Evolutionary conservation across 257 asterid species (phyloP).

Genomic region (Cordia subcordata): DNA sequence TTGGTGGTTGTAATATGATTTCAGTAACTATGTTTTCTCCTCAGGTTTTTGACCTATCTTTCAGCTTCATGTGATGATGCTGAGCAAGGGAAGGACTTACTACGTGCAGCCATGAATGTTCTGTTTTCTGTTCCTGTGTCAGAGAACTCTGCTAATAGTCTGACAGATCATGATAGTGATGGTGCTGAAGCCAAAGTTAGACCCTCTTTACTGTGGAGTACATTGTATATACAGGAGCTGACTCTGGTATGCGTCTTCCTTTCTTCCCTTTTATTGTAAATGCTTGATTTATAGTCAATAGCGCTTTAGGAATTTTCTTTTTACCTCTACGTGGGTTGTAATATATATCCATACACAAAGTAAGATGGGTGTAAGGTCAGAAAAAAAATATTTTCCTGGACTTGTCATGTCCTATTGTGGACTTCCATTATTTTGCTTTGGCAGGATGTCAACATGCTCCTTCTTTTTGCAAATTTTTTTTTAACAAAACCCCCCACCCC

Average conservation of each 20-base stretch:
- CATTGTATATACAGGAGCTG: conserved; percentile 60
- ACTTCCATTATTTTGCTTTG: too few relatives aligned
- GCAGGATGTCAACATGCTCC: too few relatives aligned
- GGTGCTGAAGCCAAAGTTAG: conserved; percentile 29
- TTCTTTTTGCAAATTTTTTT: too few relatives aligned
- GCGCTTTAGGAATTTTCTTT: too few relatives aligned
- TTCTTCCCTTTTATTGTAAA: background rate
- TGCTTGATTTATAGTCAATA: background rate
- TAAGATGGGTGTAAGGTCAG: too few relatives aligned
- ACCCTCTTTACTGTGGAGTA: conserved; percentile 81
- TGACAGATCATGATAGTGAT: conserved; percentile 24
- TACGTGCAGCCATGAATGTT: conserved; percentile 55
- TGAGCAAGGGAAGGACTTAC: conserved; percentile 62
- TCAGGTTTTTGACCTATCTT: conserved; percentile 77
- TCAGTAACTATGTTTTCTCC: conserved; percentile 10
- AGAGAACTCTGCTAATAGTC: conserved; percentile 25
- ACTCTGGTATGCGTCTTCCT: conserved; percentile 40
- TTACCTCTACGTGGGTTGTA: too few relatives aligned
- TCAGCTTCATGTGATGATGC: conserved; percentile 60
- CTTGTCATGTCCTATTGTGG: too few relatives aligned
- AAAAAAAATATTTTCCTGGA: too few relatives aligned
- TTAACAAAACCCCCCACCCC: too few relatives aligned
- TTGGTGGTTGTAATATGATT: too few relatives aligned
- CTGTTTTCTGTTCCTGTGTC: conserved; percentile 46
- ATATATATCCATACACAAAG: too few relatives aligned